Conservation (phyloP, 2,329 filamentous ascomycete genomes). For the Alternaria brassicicola region DNA sequence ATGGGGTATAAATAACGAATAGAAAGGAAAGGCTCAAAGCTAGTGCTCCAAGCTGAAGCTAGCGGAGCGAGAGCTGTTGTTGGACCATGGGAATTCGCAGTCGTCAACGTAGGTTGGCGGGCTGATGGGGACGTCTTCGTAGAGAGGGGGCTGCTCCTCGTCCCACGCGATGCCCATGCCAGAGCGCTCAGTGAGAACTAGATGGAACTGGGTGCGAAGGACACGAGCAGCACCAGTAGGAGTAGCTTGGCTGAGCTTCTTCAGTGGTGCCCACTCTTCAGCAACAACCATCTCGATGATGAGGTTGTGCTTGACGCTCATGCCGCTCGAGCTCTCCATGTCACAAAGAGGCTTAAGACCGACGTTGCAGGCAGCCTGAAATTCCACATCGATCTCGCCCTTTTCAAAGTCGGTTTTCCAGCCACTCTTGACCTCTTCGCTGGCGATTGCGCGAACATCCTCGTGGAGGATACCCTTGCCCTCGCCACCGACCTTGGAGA, state of each 20-base stretch:
- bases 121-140: conserved; percentile 88
- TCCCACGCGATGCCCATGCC: conserved; percentile 96
- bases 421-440: conserved; percentile 79
- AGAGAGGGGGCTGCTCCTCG: conserved; percentile 91
- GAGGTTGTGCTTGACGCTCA: conserved; percentile 81
- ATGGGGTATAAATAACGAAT: conserved; percentile 7
- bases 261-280: conserved; percentile 78
- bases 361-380: conserved; percentile 67
- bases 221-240: conserved; percentile 91
- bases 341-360: conserved; percentile 75
- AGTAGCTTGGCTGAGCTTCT: conserved; percentile 74
- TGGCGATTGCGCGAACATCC: conserved; percentile 77
- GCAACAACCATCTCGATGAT: conserved; percentile 93
- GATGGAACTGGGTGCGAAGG: conserved; percentile 86
- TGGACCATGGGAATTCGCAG: conserved; percentile 31
- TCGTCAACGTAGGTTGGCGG: conserved; percentile 65
- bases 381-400: conserved; percentile 82
- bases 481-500: conserved; percentile 66
- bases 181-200: conserved; percentile 79
- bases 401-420: conserved; percentile 85
- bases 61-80: conserved; percentile 29
- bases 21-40: not conserved
- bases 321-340: conserved; percentile 73
- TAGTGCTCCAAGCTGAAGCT: conserved; percentile 31
- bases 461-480: conserved; percentile 75